Evolutionary conservation across 768 basidiomycete genomes (phyloP).

Genomic region (Suillus paluster): DNA sequence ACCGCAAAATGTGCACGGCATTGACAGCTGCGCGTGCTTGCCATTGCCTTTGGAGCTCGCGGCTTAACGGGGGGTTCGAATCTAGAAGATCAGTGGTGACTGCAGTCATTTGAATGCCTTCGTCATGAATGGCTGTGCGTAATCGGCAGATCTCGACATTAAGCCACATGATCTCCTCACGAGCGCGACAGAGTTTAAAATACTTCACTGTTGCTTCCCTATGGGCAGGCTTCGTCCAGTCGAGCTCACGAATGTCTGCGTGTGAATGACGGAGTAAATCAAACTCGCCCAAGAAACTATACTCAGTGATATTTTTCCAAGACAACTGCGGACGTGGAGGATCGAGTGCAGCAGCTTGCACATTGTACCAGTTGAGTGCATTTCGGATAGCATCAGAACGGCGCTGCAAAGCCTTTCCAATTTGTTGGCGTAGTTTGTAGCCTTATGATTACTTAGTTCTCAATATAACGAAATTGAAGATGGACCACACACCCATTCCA

Average conservation of each 20-base stretch:
- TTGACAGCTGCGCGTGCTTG: too few relatives aligned
- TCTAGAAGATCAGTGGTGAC: too few relatives aligned
- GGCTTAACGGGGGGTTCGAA: too few relatives aligned
- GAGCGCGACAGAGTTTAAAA: conserved; percentile 11
- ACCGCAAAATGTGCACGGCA: too few relatives aligned
- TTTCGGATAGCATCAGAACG: conserved; percentile 30
- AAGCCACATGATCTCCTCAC: conserved; percentile 11
- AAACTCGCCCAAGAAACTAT: conserved; percentile 21
- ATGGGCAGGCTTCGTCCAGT: conserved; percentile 10
- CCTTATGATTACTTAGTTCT: conserved; percentile 18
- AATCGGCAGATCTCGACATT: conserved; percentile 12
- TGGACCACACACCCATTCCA: conserved; percentile 12
- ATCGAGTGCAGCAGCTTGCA: conserved; percentile 20
- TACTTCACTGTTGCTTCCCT: conserved; percentile 6
- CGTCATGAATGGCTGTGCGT: too few relatives aligned
- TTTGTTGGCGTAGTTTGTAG: conserved; percentile 36
- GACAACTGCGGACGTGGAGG: conserved; percentile 19
- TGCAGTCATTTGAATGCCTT: too few relatives aligned
- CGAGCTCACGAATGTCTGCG: not conserved
- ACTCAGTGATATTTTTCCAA: conserved; percentile 20
- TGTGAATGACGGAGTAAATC: conserved; percentile 16
- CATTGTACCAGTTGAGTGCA: conserved; percentile 32
- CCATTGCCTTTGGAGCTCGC: too few relatives aligned
- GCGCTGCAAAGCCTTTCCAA: conserved; percentile 31
- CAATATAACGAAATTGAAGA: not conserved